Evolutionary conservation across 495 filamentous ascomycete species (phyloP), one percentile per base, ranked within the genome.

Genomic region (Neurospora sp.): DNA sequence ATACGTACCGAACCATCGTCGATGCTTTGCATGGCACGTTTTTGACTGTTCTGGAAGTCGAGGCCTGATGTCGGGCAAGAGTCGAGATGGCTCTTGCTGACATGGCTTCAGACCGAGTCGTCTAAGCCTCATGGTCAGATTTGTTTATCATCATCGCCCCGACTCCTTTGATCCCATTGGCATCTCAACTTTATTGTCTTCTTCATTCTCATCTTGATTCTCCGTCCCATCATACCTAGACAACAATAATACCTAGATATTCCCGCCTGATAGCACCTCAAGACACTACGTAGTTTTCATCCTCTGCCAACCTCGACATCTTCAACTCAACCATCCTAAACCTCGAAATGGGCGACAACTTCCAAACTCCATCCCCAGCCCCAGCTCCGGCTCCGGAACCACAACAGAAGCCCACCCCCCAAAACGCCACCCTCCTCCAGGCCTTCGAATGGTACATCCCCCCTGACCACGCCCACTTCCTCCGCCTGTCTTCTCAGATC

Each of bases 381-480:
- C 27, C 31, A 12, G 16, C 70, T n/a, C 20, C 2, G 11, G 40
- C 70, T 35, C 14, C 23, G 5, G 10, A 72, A 31, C 23, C 44
- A 38, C n/a, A 31, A 31, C 73, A 72, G 46, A 18, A 79, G 38
- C 70, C 77, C 5, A 79, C 78, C 1, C 75, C 77, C 2, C 76
- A 78, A 69, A 94, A 93, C 74, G 78, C 75, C 71, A 89, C 90
- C 73, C 88, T 93, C 79, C 81, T 93, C 76, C 90, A 93, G 79
- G 88, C 84, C 10, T 93, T 92, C 79, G 92, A 93, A 83, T 93
- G 92, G 92, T 89, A 93, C 78, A 85, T 90, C 1, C 90, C 90
- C 0, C 86, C 86, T 10, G 89, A 92, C 75, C 82, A 86, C 39
- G 83, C 83, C 23, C 91, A 93, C 79, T 93, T 89, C 88, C 77